Base-by-base conservation (phyloP, 345 rosid genomes). In the Aquilaria malaccensis region DNA sequence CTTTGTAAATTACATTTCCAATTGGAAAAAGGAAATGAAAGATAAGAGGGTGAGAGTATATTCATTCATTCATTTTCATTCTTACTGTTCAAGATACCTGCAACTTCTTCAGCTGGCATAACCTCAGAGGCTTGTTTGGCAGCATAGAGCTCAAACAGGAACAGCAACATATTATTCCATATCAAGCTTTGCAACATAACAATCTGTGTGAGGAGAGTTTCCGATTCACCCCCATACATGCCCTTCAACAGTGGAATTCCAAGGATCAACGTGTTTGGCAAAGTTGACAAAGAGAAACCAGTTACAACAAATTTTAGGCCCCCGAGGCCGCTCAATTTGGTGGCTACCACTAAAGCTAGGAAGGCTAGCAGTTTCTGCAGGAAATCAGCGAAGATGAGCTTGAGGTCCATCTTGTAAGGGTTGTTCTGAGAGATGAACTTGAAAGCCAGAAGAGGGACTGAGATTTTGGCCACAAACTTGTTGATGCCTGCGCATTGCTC, bases 401-500 rank as follows among this genome's bases (percentile, higher is more conserved):
- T 87, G 51, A 75, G 69, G 77, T 78, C 86, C 92, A 89, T 85
- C 56, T 72, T 75, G 65, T 76, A 87, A 1, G 90, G 97, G 65
- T 89, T 78, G 80, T 76, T 85, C 54, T 68, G 47, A 30, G 90
- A 79, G 50, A 89, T 76, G 55, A 87, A 79, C 55, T 85, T 89
- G 72, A 89, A 87, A 7, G 97, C 83, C 59, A 89, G 66, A 59
- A 87, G 72, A n/a, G 97, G 97, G 43, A 89, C 75, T 10, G 95
- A 87, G 47, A 85, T 80, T 67, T 89, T 87, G 3, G 95, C 86
- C 13, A 87, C 97, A 52, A 87, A 83, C 75, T 77, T 89, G 83
- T 87, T 86, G 54, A 89, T 87, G 48, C 97, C 97, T 53, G 83
- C 74, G 63, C 92, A 87, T 67, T 89, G 97, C 50, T 89, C 88